phyloP scores from a whole-genome alignment of 768 basidiomycete species.

The Hydnomerulius pinastri region DNA sequence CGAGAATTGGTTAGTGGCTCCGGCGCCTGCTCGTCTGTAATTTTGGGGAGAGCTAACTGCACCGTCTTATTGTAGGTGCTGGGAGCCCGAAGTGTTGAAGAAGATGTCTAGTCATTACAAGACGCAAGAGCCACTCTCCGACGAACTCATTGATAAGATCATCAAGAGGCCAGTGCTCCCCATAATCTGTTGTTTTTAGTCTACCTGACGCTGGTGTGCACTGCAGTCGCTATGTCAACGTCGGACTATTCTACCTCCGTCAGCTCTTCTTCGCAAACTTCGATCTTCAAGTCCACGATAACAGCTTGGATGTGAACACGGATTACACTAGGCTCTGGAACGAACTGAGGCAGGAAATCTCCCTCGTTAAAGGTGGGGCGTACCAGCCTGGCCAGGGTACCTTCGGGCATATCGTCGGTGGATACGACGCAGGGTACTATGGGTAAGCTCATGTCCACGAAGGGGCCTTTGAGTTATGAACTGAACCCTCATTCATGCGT shows the following conservation, averaged over 20 bases:
- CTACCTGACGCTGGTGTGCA: neutral
- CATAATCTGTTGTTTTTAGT: neutral
- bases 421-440: constrained; percentile 73
- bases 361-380: constrained; percentile 64
- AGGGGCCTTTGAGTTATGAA: too few relatives aligned
- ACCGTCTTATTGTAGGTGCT: constrained; percentile 57
- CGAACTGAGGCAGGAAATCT: constrained; percentile 64
- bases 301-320: constrained; percentile 47
- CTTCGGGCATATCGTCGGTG: constrained; percentile 78
- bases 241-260: constrained; percentile 67
- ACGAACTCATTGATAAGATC: constrained; percentile 72
- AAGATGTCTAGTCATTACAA: constrained; percentile 80
- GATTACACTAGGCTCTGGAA: constrained; percentile 86
- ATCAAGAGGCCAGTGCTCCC: constrained; percentile 64
- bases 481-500: neutral
- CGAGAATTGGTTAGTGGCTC: constrained; percentile 75
- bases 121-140: constrained; percentile 67
- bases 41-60: too few relatives aligned
- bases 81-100: constrained; percentile 76
- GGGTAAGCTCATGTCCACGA: too few relatives aligned
- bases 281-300: constrained; percentile 26
- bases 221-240: constrained; percentile 73
- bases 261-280: constrained; percentile 74
- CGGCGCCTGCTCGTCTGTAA: too few relatives aligned
- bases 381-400: constrained; percentile 68